Evolutionary conservation across 2,329 filamentous ascomycete species (phyloP).

Genomic region (Diaporthe citriasiana): DNA sequence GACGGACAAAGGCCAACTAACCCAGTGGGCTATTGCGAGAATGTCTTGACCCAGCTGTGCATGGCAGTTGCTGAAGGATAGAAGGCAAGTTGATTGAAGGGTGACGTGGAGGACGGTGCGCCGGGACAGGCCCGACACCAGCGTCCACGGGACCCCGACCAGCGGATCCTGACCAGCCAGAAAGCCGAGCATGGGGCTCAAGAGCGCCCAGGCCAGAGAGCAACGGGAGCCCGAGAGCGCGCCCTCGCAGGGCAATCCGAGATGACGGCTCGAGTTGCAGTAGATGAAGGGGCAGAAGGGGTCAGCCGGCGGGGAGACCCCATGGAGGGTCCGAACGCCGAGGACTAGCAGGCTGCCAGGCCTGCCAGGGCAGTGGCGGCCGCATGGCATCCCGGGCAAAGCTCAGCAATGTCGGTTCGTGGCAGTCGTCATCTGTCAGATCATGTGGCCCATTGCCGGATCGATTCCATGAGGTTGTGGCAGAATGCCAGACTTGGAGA

Average conservation of each 20-base stretch:
- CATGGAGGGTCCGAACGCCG: not conserved
- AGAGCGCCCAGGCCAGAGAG: not conserved
- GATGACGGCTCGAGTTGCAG: conserved; percentile 23
- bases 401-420: conserved; percentile 24
- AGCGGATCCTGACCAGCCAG: not conserved
- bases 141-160: not conserved
- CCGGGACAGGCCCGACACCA: conserved; percentile 8
- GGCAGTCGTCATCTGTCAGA: conserved; percentile 29
- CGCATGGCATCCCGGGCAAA: conserved; percentile 8
- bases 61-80: not conserved
- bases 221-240: not conserved
- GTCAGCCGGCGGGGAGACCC: conserved; percentile 2
- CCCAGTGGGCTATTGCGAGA: not conserved
- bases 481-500: conserved; percentile 3
- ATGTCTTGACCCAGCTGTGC: not conserved
- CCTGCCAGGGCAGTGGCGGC: conserved; percentile 4
- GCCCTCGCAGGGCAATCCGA: not conserved
- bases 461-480: not conserved
- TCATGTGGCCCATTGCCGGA: conserved; percentile 17
- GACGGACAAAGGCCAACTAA: not conserved
- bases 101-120: not conserved
- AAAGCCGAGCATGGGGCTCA: conserved; percentile 21
- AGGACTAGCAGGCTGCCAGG: not conserved
- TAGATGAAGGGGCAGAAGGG: conserved; percentile 11
- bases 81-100: conserved; percentile 2